A percentile compares a stretch with the other conserved stretches of the same genome.
Conservation (phyloP, 2,329 filamentous ascomycete species). For the Hypoxylon sp. region DNA sequence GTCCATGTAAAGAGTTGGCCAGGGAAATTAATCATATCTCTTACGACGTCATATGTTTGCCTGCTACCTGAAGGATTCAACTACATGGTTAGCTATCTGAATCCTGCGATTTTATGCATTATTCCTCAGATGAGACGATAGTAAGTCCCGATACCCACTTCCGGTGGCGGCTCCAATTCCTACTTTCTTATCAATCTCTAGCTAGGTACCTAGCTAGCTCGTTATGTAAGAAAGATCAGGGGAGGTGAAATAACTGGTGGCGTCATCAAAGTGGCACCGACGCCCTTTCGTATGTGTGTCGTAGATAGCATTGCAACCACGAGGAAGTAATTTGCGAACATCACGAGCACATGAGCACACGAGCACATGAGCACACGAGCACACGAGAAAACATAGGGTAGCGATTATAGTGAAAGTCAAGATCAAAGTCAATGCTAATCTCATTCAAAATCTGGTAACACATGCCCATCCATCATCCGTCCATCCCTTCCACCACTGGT, state of each 20-base stretch:
- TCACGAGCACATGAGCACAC: conserved; percentile 7
- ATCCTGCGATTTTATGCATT: conserved; percentile 1
- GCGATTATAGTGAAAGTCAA: neutral
- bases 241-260: neutral
- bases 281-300: neutral
- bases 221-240: neutral
- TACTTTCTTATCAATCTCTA: no score
- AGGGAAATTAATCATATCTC: neutral
- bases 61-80: conserved; percentile 8
- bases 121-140: no score
- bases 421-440: conserved; percentile 32
- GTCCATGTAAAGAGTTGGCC: no score
- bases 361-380: conserved; percentile 6
- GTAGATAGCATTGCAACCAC: neutral
- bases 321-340: neutral
- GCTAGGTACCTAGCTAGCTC: neutral
- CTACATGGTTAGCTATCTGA: neutral
- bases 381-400: conserved; percentile 2
- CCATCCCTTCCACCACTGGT: conserved; percentile 36
- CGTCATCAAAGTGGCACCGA: neutral
- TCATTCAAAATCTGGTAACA: conserved; percentile 35
- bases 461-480: conserved; percentile 21
- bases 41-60: conserved; percentile 13
- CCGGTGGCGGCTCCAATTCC: conserved; percentile 5
- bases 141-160: neutral